Percentiles rank a stretch among this genome's conserved stretches.
Conservation (phyloP, 202 grass and related monocot genomes). For the Bolboschoenoplectus hybrid region DNA sequence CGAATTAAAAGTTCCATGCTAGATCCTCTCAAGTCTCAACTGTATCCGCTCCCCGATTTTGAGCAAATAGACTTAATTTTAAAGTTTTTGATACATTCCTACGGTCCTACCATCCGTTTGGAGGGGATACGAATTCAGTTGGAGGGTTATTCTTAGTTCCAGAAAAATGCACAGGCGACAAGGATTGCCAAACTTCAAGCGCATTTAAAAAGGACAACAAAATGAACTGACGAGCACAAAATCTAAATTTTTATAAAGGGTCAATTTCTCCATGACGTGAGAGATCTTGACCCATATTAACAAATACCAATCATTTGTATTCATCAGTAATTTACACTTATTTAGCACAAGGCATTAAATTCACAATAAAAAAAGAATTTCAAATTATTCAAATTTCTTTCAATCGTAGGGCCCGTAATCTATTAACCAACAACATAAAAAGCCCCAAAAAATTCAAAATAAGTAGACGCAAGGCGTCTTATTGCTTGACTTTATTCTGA, state of each 20-base stretch:
- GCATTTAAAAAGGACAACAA: not conserved
- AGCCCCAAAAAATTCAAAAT: not conserved
- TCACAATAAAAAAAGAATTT: not conserved
- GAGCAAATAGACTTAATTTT: not conserved
- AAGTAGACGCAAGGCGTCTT: not conserved
- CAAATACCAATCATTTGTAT: constrained; percentile 9
- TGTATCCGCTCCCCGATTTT: not conserved
- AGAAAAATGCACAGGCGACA: constrained; percentile 17
- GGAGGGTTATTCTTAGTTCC: not conserved
- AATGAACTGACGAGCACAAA: not conserved
- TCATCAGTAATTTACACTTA: not conserved
- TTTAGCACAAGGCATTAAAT: not conserved
- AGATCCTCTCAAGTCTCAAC: not conserved
- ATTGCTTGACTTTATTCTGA: not conserved
- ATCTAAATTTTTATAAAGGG: not conserved
- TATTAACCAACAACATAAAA: constrained; percentile 1
- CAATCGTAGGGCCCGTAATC: not conserved
- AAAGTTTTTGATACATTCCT: not conserved
- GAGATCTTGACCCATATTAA: not conserved
- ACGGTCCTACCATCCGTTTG: not conserved
- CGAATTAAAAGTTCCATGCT: not conserved
- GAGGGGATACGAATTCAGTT: not conserved
- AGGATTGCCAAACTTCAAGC: constrained; percentile 10
- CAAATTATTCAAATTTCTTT: too few species aligned
- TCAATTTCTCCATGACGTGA: not conserved